phyloP scores from a whole-genome alignment of 139 green algal species.

The Chlamydomonas incerta region DNA sequence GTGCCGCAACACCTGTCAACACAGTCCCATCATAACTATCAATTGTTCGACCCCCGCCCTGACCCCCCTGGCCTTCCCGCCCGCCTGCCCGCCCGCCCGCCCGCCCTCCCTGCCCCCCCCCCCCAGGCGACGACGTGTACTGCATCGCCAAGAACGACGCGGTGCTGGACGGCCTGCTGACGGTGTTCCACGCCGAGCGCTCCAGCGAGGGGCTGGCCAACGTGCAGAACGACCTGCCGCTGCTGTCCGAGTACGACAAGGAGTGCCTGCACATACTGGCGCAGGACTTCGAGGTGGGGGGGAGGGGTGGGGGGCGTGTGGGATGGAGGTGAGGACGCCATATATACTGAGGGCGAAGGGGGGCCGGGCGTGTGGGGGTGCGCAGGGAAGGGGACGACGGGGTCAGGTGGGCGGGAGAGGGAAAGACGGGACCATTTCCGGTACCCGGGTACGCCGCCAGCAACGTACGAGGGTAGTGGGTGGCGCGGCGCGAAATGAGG shows the following conservation, averaged over 20 bases:
- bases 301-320: neutral
- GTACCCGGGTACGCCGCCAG: too few species aligned
- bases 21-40: too few species aligned
- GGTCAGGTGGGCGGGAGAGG: too few species aligned
- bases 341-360: neutral
- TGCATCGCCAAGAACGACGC: slow-evolving; percentile 83
- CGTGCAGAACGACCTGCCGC: slow-evolving; percentile 87
- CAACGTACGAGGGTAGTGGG: too few species aligned
- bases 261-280: slow-evolving; percentile 62
- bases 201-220: slow-evolving; percentile 72
- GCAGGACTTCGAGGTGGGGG: slow-evolving; percentile 37
- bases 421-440: neutral
- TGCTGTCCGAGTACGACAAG: slow-evolving; percentile 84
- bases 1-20: too few species aligned
- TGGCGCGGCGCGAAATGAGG: too few species aligned
- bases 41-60: too few species aligned
- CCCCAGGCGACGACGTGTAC: slow-evolving; percentile 73
- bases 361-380: too few species aligned
- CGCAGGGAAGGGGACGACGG: too few species aligned
- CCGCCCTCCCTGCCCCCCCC: too few species aligned
- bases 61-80: too few species aligned
- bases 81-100: too few species aligned
- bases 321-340: neutral
- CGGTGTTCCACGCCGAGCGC: slow-evolving; percentile 92
- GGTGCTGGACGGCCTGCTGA: slow-evolving; percentile 90